These are phyloP conservation scores for Tolypocladium inflatum DNA, from an alignment of 2,329 filamentous ascomycete genomes.

Conservation along the genomic window DNA sequence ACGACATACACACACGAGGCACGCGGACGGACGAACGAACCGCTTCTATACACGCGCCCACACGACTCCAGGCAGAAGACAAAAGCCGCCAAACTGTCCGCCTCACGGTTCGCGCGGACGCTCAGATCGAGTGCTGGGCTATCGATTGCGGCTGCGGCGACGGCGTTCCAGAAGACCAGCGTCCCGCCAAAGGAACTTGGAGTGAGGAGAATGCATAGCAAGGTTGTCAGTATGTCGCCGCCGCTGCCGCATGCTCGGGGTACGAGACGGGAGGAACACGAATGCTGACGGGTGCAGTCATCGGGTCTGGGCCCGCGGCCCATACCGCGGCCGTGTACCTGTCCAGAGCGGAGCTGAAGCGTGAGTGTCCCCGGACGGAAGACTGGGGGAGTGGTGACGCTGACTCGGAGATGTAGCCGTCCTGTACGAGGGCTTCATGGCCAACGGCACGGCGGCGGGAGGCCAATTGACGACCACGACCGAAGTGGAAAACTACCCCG, in stretches of 20 bases:
- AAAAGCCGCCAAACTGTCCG: constrained; percentile 81
- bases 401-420: constrained; percentile 44
- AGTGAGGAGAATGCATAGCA: constrained; percentile 73
- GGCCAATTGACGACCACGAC: constrained; percentile 97
- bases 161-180: constrained; percentile 45
- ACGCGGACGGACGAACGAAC: neutral
- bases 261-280: neutral
- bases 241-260: neutral
- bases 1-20: neutral
- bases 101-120: constrained; percentile 67
- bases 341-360: constrained; percentile 86
- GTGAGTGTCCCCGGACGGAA: constrained; percentile 27
- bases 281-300: constrained; percentile 36
- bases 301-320: constrained; percentile 92
- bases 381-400: neutral
- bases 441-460: constrained; percentile 90
- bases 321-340: constrained; percentile 97
- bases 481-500: constrained; percentile 96
- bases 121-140: constrained; percentile 68
- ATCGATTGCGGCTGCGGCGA: constrained; percentile 59
- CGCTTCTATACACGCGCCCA: neutral
- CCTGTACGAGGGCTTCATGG: constrained; percentile 95
- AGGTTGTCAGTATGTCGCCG: constrained; percentile 68
- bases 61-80: neutral
- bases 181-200: constrained; percentile 20